Percentiles rank a stretch among this genome's conserved stretches.
Evolutionary conservation across 164 flowering plant species (phyloP).

Genomic region (Vitis rupestris): DNA sequence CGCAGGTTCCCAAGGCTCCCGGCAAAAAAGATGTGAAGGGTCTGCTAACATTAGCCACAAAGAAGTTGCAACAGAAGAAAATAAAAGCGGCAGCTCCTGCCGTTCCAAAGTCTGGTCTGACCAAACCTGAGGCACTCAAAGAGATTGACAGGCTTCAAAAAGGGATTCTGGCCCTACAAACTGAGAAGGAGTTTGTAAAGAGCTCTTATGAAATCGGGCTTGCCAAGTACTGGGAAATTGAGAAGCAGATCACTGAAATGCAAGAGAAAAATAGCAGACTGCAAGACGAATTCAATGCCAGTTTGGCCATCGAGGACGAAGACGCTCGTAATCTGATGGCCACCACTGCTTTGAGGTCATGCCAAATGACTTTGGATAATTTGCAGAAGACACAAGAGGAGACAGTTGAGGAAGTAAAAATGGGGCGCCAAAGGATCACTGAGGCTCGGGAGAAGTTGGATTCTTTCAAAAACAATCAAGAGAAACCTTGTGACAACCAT

Average conservation of each 20-base stretch:
- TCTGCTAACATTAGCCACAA: conserved; percentile 27
- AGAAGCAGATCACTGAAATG: conserved; percentile 46
- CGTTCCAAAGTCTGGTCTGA: conserved; percentile 47
- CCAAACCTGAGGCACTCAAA: conserved; percentile 49
- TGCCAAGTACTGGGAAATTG: conserved; percentile 66
- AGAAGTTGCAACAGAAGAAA: conserved; percentile 25
- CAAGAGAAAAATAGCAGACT: conserved; percentile 46
- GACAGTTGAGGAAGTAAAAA: conserved; percentile 41
- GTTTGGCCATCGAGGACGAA: conserved; percentile 56
- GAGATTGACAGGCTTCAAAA: conserved; percentile 76
- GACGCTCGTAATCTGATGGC: conserved; percentile 78
- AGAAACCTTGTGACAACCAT: conserved; percentile 6
- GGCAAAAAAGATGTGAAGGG: conserved; percentile 24
- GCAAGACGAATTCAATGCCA: conserved; percentile 63
- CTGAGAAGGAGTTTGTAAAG: conserved; percentile 74
- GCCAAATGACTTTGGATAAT: conserved; percentile 51
- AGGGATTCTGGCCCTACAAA: conserved; percentile 57
- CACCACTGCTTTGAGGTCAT: conserved; percentile 61
- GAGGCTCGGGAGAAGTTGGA: conserved; percentile 39
- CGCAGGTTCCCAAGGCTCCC: conserved; percentile 36
- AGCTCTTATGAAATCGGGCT: conserved; percentile 59
- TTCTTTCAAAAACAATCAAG: conserved; percentile 25
- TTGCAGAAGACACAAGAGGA: conserved; percentile 55
- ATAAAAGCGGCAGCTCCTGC: conserved; percentile 5
- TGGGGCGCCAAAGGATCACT: conserved; percentile 40